Evolutionary conservation across 345 rosid species (phyloP), one percentile per base, ranked within the genome.

Genomic region (Salix suchowensis): DNA sequence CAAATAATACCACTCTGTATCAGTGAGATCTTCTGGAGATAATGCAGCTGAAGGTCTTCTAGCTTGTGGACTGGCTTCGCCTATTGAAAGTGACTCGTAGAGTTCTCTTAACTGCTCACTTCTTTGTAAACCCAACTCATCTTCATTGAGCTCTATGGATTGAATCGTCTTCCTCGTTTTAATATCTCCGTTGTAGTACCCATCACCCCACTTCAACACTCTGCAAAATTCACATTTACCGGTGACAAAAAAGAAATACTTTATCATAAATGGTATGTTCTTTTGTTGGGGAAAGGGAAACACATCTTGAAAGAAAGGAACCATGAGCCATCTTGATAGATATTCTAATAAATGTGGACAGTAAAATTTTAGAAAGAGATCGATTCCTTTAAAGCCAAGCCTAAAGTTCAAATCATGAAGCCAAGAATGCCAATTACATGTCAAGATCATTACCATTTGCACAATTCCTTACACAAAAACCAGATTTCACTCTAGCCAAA

Each of bases 161-260:
- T 92, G 98, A 79, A 90, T 82, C 65, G 94, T 91, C 82, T 92
- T 96, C 80, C 98, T 88, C 6, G 99, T 96, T 87, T 96, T 96
- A 54, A 96, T 96, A 69, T 92, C 97, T 65, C 99, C 99, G 79
- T 96, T 96, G 86, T 96, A 96, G 80, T 92, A 92, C 48, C 99
- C 99, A 77, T 90, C 91, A 34, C 88, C 90, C 99, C 99, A 96
- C 73, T 90, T 93, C 88, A 96, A 81, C 32, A 87, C 82, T 84
- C 99, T 96, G 39, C 75, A 64, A 40, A 30, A 66, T 68, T 61
- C 76, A 78, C 44, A 69, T 54, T 65, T 39, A 5, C 30, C 61
- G 44, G 37, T 42, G 62, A 60, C 68, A 30, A 34, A 71, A 32
- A 23, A 3, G 5, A n/a, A 52, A 58, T 58, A 9, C 64, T 24